A percentile compares a stretch with the other conserved stretches of the same genome.
These are phyloP conservation scores for Neophaeococcomyces aloes DNA, from an alignment of 2,329 filamentous ascomycete species.

Conservation along the genomic window DNA sequence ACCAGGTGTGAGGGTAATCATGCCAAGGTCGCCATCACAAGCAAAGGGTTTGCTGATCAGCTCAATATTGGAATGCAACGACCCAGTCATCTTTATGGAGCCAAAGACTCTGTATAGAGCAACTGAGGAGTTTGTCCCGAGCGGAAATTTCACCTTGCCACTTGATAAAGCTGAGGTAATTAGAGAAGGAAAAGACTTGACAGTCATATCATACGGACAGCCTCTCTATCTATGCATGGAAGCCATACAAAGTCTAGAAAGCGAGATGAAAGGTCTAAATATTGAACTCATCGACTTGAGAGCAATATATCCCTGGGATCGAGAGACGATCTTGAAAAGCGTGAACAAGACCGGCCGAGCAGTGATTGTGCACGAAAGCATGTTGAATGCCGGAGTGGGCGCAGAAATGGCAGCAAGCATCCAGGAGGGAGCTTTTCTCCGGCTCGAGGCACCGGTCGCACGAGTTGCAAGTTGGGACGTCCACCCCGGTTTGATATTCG, in stretches of 20 bases:
- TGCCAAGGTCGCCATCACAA: constrained; percentile 75
- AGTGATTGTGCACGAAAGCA: constrained; percentile 83
- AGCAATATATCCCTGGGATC: constrained; percentile 87
- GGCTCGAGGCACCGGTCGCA: constrained; percentile 73
- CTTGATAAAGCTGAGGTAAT: constrained; percentile 77
- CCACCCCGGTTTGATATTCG: constrained; percentile 67
- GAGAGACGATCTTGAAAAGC: constrained; percentile 66
- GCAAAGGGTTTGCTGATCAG: constrained; percentile 77
- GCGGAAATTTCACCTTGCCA: constrained; percentile 68
- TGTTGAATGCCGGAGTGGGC: constrained; percentile 80
- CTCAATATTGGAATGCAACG: constrained; percentile 62
- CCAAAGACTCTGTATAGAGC: constrained; percentile 88
- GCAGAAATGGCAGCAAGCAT: constrained; percentile 83
- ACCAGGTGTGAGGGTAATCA: constrained; percentile 72
- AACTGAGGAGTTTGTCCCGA: constrained; percentile 81
- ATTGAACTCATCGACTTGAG: constrained; percentile 80
- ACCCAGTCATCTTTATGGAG: constrained; percentile 88
- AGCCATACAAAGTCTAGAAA: constrained; percentile 66
- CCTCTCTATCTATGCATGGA: constrained; percentile 73
- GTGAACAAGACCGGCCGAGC: constrained; percentile 79
- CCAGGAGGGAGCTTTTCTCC: constrained; percentile 75
- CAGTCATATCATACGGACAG: constrained; percentile 79
- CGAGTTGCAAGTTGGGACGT: constrained; percentile 85
- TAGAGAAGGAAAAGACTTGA: constrained; percentile 69
- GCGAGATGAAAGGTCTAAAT: constrained; percentile 57